phyloP scores from a whole-genome alignment of 1,139 yeast genomes.

The Kodamaea alishanica region DNA sequence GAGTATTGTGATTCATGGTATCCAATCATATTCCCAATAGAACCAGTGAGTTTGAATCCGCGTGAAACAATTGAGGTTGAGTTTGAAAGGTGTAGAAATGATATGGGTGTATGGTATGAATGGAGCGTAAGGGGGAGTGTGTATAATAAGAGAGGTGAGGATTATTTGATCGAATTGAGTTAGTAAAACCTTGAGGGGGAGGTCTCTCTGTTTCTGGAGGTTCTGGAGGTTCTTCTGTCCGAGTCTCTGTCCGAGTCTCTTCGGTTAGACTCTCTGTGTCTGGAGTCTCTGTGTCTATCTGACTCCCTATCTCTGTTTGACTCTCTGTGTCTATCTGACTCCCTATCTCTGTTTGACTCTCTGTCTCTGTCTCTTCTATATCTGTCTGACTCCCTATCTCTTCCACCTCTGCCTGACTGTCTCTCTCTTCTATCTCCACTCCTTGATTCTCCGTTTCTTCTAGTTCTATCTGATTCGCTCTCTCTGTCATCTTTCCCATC shows the following conservation, averaged over 20 bases:
- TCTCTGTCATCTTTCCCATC: conserved; percentile 14
- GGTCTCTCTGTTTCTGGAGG: conserved; percentile 3
- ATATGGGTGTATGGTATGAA: conserved; percentile 62
- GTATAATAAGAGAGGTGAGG: conserved; percentile 19
- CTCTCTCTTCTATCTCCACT: conserved; percentile 10
- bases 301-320: conserved; percentile 7
- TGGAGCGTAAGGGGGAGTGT: conserved; percentile 47
- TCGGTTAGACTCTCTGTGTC: neutral
- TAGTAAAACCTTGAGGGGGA: conserved; percentile 9
- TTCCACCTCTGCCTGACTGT: conserved; percentile 8
- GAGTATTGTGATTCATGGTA: conserved; percentile 49
- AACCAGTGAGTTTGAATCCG: conserved; percentile 38
- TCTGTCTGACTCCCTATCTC: conserved; percentile 3
- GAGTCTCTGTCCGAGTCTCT: conserved; percentile 1
- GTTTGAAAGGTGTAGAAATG: conserved; percentile 29
- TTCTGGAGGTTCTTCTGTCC: conserved; percentile 5
- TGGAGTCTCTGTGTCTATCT: conserved; percentile 2
- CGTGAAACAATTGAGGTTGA: conserved; percentile 53
- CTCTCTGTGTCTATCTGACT: neutral
- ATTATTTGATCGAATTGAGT: conserved; percentile 1
- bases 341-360: conserved; percentile 1
- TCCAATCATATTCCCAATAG: conserved; percentile 72
- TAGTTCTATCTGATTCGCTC: conserved; percentile 15
- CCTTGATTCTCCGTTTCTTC: conserved; percentile 9
- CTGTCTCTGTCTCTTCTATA: conserved; percentile 1